Percentiles rank a stretch among this genome's conserved stretches.
phyloP scores from a whole-genome alignment of 1,284 basidiomycete species.

The Sanguinoderma infundibulare region DNA sequence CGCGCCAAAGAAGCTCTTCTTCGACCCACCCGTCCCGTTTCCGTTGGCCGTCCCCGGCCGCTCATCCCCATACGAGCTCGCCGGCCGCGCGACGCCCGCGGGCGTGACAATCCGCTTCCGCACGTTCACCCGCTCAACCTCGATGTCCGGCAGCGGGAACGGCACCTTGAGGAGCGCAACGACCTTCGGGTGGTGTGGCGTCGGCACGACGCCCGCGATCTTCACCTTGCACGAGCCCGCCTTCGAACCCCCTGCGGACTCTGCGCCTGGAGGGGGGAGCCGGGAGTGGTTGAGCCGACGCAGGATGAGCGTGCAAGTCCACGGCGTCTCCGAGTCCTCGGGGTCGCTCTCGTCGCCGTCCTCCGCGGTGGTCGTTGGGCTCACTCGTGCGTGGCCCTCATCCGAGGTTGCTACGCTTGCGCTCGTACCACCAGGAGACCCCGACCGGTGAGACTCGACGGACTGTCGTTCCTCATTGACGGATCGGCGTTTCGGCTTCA shows the following conservation, averaged over 20 bases:
- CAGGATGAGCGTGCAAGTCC: constrained; percentile 81
- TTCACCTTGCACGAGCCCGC: constrained; percentile 46
- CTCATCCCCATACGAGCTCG: constrained; percentile 16
- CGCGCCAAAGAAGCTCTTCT: constrained; percentile 20
- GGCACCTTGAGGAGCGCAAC: constrained; percentile 91
- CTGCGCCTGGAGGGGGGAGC: constrained; percentile 2
- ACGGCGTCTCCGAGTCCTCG: constrained; percentile 95
- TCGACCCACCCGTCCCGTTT: constrained; percentile 4
- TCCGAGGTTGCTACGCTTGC: constrained; percentile 25
- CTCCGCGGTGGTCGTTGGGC: constrained; percentile 22
- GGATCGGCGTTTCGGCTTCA: constrained; percentile 22
- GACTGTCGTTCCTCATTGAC: constrained; percentile 19
- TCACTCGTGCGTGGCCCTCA: constrained; percentile 23
- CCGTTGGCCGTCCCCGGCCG: constrained; percentile 15
- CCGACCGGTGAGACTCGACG: constrained; percentile 29
- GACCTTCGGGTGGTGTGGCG: constrained; percentile 96
- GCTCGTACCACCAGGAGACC: constrained; percentile 25
- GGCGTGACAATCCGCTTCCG: constrained; percentile 53
- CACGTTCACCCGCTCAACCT: constrained; percentile 61
- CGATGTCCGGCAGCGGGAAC: constrained; percentile 80
- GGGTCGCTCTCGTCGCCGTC: constrained; percentile 82
- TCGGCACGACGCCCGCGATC: constrained; percentile 85
- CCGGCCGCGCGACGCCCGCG: constrained; percentile 47
- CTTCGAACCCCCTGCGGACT: constrained; percentile 4
- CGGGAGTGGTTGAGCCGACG: constrained; percentile 31